phyloP scores from a whole-genome alignment of 371 early-diverging fungal genomes.

The Lichtheimia corymbifera region DNA sequence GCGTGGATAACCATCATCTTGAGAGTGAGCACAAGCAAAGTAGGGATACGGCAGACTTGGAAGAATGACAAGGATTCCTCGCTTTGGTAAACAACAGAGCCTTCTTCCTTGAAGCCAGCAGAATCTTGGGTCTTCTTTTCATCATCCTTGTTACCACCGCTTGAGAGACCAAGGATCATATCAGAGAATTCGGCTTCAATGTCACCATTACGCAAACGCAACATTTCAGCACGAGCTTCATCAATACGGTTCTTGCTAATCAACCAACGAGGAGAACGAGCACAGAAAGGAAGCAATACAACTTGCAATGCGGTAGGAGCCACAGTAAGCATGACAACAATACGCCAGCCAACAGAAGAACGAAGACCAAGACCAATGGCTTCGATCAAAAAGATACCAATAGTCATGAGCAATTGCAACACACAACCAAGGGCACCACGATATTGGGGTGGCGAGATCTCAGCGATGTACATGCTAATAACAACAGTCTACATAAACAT shows the following conservation, averaged over 20 bases:
- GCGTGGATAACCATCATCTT: conserved; percentile 64
- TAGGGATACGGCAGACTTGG: conserved; percentile 37
- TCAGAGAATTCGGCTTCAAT: conserved; percentile 64
- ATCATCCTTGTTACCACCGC: conserved; percentile 17
- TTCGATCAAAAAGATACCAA: conserved; percentile 75
- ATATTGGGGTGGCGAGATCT: conserved; percentile 72
- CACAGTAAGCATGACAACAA: conserved; percentile 60
- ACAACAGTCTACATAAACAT: conserved; percentile 55
- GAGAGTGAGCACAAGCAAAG: conserved; percentile 27
- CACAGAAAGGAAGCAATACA: conserved; percentile 68
- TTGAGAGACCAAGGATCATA: conserved; percentile 48
- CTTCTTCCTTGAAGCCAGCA: conserved; percentile 24
- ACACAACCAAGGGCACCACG: conserved; percentile 75
- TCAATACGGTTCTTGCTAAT: conserved; percentile 58
- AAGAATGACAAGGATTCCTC: conserved; percentile 26
- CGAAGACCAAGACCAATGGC: conserved; percentile 59
- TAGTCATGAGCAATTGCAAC: conserved; percentile 79
- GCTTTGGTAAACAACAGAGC: conserved; percentile 15
- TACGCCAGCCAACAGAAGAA: conserved; percentile 68
- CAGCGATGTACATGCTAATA: conserved; percentile 81
- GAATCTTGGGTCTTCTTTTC: conserved; percentile 15
- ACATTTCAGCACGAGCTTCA: conserved; percentile 60
- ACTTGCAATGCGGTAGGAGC: conserved; percentile 71
- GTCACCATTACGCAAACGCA: conserved; percentile 62
- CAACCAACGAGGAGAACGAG: conserved; percentile 78